Evolutionary conservation across 2,329 filamentous ascomycete genomes (phyloP), one percentile per base, ranked within the genome.

Genomic region (Fusarium ambrosium): DNA sequence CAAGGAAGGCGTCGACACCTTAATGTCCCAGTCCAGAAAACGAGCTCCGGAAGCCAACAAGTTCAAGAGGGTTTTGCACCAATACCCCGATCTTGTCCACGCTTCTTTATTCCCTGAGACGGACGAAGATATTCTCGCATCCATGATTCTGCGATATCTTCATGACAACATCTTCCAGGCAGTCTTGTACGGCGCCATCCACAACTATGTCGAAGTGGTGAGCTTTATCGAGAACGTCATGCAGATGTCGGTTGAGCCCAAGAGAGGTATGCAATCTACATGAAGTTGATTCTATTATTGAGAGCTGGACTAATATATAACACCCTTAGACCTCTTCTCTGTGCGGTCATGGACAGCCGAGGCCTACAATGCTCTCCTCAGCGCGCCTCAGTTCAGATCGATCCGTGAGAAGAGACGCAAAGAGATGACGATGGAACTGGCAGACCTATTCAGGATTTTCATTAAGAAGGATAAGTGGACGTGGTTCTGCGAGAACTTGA

Each of bases 331-430:
- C 68, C 77, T 82, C 6, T 84, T 84, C 39, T 77, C 82, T 0
- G 75, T 84, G 6, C 75, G 83, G 29, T 82, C 79, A 6, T 85
- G 83, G 83, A 80, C 79, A 11, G 82, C 82, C 11, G 83, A 85
- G 56, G 80, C 82, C 4, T 81, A 82, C 64, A 82, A 81, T 53
- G 81, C 82, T 22, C 63, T 85, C 14, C 66, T 85, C 22, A 81
- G 78, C 55, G 77, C 79, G 6, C 78, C 79, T 6, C 72, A 78
- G 8, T 84, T 82, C 66, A 67, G 62, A 43, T n/a, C 39, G 2
- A 68, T 77, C 10, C 80, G 82, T 13, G 65, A 74, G 1, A 66
- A 66, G 11, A 72, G 75, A n/a, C 69, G 74, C 45, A 75, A 71
- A 8, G 76, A 80, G 4, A 69, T 84, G 55, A 81, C 79, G 0